These are phyloP conservation scores for Delonix regia DNA, from an alignment of 306 rosid genomes.

Conservation along the genomic window DNA sequence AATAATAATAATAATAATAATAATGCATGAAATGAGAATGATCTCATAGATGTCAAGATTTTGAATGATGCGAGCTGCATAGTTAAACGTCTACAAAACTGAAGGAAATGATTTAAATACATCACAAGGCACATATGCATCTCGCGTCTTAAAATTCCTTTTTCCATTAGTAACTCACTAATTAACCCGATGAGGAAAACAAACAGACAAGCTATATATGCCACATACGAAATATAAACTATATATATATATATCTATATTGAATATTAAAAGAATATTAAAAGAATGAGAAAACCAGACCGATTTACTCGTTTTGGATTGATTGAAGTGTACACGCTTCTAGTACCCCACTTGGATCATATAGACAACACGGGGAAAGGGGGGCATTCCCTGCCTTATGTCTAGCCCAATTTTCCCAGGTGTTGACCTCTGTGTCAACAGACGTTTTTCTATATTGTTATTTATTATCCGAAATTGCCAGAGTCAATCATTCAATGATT, in stretches of 20 bases:
- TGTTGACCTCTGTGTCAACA: neutral
- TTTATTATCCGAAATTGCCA: neutral
- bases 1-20: constrained; percentile 29
- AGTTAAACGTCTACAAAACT: too few relatives aligned
- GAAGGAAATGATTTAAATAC: too few relatives aligned
- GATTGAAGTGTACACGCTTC: constrained; percentile 1
- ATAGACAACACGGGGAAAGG: neutral
- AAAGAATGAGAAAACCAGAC: neutral
- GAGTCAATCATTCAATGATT: constrained; percentile 62
- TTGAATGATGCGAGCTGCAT: constrained; percentile 29
- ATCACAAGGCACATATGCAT: neutral
- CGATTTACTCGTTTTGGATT: neutral
- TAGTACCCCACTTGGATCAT: neutral
- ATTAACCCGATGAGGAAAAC: neutral
- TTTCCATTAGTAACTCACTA: neutral
- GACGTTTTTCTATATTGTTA: neutral
- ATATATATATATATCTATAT: too few relatives aligned
- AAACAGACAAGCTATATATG: neutral
- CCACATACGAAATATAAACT: too few relatives aligned
- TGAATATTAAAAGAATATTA: too few relatives aligned
- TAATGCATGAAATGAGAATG: constrained; percentile 24
- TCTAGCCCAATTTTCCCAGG: neutral
- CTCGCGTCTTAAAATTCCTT: neutral
- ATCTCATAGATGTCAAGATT: neutral
- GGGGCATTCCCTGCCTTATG: neutral